Base-by-base conservation (phyloP, 345 rosid species). In the Murraya paniculata region DNA sequence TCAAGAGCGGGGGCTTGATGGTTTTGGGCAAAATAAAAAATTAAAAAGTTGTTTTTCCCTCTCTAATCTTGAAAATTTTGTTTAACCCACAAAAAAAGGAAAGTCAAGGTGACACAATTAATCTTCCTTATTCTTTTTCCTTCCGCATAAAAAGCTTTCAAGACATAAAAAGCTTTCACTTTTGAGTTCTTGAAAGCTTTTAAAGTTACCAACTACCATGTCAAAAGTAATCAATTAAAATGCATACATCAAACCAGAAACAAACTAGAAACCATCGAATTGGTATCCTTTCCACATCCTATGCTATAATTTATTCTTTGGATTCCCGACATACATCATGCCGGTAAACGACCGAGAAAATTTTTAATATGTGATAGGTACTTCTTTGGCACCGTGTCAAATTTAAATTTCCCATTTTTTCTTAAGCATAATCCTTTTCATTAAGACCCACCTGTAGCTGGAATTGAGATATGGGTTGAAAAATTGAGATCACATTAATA, bases 391-490 rank as follows among this genome's bases (percentile, higher is more conserved):
- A 36, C 18, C 36, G 55, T 58, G 76, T 73, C 66, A 58, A 56
- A 58, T 35, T 58, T n/a, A 56, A 71, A 21, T 72, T 72, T 24
- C 38, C 33, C 4, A 1, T 1, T 55, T 56, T 33, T 55, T 6
- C 53, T 11, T 3, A 9, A 16, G 75, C 45, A 30, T 21, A 31
- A 24, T 41, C 53, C 9, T 24, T 45, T 28, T 5, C 8, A 21
- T 22, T 24, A 38, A 28, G 58, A 70, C 36, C 31, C 50, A 1
- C 50, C 50, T 45, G 18, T 13, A 11, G 50, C 50, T 11, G 4
- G 3, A 13, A 45, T 53, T 16, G 7, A 60, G 39, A 74, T 74
- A 6, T 16, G 64, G 69, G 45, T 81, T 71, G 80, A 71, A 68
- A 64, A 22, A 0, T 41, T 30, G 50, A 25, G 67, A 76, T 76